Evolutionary conservation across 208 protist species (phyloP), one percentile per base, ranked within the genome.

Genomic region (Herpetomonas tarakana): DNA sequence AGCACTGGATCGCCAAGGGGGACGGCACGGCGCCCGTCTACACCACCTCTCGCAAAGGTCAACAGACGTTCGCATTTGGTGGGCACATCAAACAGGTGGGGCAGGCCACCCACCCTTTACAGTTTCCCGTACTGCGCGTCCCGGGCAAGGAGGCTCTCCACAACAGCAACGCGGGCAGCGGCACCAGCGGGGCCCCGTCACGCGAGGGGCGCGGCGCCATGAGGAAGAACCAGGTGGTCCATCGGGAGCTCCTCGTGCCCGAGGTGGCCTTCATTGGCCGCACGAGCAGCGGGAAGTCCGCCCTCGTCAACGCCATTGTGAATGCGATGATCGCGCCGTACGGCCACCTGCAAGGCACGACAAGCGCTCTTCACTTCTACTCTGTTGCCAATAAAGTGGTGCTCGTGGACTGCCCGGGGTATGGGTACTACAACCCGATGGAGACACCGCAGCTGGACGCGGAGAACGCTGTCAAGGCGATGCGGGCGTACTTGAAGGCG

Each of bases 1-100:
- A 96, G 74, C 84, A 92, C 68, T 96, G 90, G 87, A 94, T 96
- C 63, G 83, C 90, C 24, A 92, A 92, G 56, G 90, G 90, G 14
- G 87, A 96, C 52, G 90, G 87, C 71, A 96, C 85, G 9, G 84
- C 87, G 12, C 90, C 90, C 19, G 77, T 96, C 25, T 94, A 86
- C 44, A 90, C 54, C 19, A 83, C 87, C 38, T 94, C 84, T 2
- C 28, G 35, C 4, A 96, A 93, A 58, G 81, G 82, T 14, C 86
- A 92, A 56, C 85, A 92, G 52, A 90, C 87, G 11, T 96, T 96
- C 65, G 90, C 80, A 7, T 92, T 92, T 60, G 90, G 90, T 21
- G 86, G 89, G 0, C 31, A 88, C 27, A 68, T 95, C 24, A 19
- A 65, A 29, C 64, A 81, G 50, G 50, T 81, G 50, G 62, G 63